These are phyloP conservation scores for Akanthomyces dipterigenus DNA, from an alignment of 2,329 filamentous ascomycete genomes.

Conservation along the genomic window DNA sequence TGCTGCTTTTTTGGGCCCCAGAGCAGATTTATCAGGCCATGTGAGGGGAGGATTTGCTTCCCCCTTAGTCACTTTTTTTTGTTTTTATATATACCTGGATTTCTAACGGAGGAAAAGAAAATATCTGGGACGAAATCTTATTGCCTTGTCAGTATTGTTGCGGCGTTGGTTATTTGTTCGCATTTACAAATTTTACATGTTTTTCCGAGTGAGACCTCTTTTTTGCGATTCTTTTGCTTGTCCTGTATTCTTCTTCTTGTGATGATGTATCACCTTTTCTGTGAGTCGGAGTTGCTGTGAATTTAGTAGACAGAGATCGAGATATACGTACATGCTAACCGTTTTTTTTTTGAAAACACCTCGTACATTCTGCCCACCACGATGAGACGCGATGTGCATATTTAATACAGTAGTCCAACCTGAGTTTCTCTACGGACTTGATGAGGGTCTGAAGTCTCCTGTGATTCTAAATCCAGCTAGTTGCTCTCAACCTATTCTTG, in stretches of 20 bases:
- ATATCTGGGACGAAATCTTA: not conserved
- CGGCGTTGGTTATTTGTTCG: conserved; percentile 1
- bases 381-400: too few species aligned
- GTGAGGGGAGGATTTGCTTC: too few species aligned
- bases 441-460: too few species aligned
- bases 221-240: not conserved
- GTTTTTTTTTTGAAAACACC: not conserved
- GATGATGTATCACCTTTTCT: not conserved
- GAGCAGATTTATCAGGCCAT: too few species aligned
- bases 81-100: not conserved
- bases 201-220: not conserved
- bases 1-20: not conserved
- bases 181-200: not conserved
- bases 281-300: not conserved
- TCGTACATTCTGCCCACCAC: too few species aligned
- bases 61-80: too few species aligned
- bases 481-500: too few species aligned
- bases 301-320: not conserved
- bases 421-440: too few species aligned
- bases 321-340: not conserved
- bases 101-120: not conserved
- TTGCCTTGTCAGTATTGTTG: not conserved
- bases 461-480: too few species aligned
- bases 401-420: too few species aligned
- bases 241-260: too few species aligned